A percentile compares a stretch with the other conserved stretches of the same genome.
Conservation (phyloP, 2,329 filamentous ascomycete genomes). For the Pseudocercospora crystallina region DNA sequence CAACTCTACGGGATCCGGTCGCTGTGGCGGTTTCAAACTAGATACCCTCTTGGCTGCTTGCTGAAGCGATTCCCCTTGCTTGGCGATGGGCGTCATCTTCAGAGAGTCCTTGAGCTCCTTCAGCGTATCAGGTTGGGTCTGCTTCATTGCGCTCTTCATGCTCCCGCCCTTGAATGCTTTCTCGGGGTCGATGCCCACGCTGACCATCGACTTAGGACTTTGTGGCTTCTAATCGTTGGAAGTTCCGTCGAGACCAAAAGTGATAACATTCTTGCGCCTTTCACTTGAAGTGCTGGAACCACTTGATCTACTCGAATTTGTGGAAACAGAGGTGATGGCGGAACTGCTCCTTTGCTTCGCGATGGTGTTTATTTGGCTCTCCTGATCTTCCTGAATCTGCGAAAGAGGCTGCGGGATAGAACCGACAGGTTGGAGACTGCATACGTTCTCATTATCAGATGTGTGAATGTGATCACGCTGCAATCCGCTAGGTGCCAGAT, state of each 20-base stretch:
- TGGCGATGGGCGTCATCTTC: slow-evolving; percentile 23
- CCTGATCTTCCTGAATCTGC: no score
- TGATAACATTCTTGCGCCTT: no score
- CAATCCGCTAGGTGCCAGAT: no score
- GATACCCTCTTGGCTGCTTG: slow-evolving; percentile 20
- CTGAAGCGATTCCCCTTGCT: slow-evolving; percentile 15
- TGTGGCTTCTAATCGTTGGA: slow-evolving; percentile 18
- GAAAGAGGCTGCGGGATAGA: no score
- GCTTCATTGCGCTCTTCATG: neutral
- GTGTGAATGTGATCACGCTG: no score
- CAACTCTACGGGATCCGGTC: slow-evolving; percentile 5
- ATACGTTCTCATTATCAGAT: no score
- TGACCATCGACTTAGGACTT: slow-evolving; percentile 17
- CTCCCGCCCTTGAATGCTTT: slow-evolving; percentile 4
- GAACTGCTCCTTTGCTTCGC: no score
- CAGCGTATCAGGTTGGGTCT: slow-evolving; percentile 1
- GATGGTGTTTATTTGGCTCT: no score
- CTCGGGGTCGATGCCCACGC: slow-evolving; percentile 7
- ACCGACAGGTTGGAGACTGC: no score
- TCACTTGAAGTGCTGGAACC: no score
- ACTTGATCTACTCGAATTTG: no score
- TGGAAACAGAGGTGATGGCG: no score
- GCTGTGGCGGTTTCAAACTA: slow-evolving; percentile 11
- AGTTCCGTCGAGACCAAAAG: slow-evolving; percentile 19
- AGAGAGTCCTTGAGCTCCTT: slow-evolving; percentile 17